Evolutionary conservation across 1,139 yeast species (phyloP).

Genomic region (Yarrowia galli): DNA sequence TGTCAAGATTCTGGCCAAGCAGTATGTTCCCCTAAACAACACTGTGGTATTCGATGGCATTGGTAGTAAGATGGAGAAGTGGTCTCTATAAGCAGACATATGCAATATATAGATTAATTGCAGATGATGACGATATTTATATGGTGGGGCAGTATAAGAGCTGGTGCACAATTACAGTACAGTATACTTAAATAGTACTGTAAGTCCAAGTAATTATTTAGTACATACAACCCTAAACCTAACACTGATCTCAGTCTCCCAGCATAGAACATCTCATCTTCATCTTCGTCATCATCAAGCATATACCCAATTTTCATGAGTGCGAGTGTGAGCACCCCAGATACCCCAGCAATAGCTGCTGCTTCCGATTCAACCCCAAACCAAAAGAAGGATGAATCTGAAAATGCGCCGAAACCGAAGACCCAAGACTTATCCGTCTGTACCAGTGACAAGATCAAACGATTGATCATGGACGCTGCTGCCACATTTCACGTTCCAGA

Average conservation of each 20-base stretch:
- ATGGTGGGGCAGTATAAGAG: too few relatives aligned
- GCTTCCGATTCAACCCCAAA: neutral
- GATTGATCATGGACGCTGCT: neutral
- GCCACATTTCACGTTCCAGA: neutral
- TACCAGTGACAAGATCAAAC: neutral
- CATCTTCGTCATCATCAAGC: too few relatives aligned
- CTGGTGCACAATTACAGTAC: too few relatives aligned
- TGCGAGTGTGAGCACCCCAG: neutral
- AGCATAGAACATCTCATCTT: too few relatives aligned
- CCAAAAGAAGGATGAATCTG: neutral
- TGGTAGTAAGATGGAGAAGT: constrained; percentile 53
- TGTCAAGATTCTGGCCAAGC: constrained; percentile 68
- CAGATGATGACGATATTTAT: too few relatives aligned
- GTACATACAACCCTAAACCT: neutral
- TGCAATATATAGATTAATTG: neutral
- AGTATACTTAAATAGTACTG: too few relatives aligned
- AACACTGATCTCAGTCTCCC: too few relatives aligned
- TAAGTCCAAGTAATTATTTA: neutral
- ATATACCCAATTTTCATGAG: neutral
- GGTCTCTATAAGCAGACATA: neutral
- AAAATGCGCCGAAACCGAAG: neutral
- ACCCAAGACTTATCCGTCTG: neutral
- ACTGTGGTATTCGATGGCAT: constrained; percentile 73
- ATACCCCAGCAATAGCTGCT: neutral
- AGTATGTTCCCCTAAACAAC: constrained; percentile 75